phyloP scores from a whole-genome alignment of 805 yeast genomes.

The Debaryomyces maramus region DNA sequence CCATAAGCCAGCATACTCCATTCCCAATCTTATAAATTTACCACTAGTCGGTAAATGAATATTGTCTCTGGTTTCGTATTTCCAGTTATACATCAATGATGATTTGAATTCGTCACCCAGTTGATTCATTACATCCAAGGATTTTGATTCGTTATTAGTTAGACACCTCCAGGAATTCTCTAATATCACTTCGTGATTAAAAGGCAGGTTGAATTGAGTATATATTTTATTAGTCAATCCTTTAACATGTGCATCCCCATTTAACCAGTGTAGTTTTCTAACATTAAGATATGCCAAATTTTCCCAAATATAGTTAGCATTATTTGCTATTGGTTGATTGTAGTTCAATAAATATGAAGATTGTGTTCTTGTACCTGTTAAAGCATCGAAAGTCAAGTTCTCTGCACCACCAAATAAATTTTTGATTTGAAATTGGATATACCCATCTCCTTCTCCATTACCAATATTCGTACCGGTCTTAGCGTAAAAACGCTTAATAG shows the following conservation, averaged over 20 bases:
- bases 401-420: conserved; percentile 63
- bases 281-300: conserved; percentile 42
- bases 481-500: conserved; percentile 71
- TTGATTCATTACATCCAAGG: conserved; percentile 33
- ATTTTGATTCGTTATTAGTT: conserved; percentile 28
- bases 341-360: conserved; percentile 51
- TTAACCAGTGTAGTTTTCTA: conserved; percentile 48
- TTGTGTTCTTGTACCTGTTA: conserved; percentile 49
- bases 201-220: conserved; percentile 30
- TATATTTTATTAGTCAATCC: conserved; percentile 45
- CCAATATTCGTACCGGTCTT: conserved; percentile 96
- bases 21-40: conserved; percentile 31
- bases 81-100: conserved; percentile 38
- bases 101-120: conserved; percentile 50
- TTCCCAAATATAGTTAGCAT: conserved; percentile 41
- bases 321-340: conserved; percentile 45
- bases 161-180: conserved; percentile 45
- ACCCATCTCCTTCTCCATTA: conserved; percentile 96
- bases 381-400: conserved; percentile 49
- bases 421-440: conserved; percentile 65
- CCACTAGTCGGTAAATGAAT: conserved; percentile 47
- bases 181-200: conserved; percentile 51
- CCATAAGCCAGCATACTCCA: conserved; percentile 36
- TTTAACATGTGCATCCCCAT: conserved; percentile 43
- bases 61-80: conserved; percentile 47